A percentile compares a stretch with the other conserved stretches of the same genome.
Evolutionary conservation across 1,284 basidiomycete genomes (phyloP).

Genomic region (Bondarzewia mesenterica): DNA sequence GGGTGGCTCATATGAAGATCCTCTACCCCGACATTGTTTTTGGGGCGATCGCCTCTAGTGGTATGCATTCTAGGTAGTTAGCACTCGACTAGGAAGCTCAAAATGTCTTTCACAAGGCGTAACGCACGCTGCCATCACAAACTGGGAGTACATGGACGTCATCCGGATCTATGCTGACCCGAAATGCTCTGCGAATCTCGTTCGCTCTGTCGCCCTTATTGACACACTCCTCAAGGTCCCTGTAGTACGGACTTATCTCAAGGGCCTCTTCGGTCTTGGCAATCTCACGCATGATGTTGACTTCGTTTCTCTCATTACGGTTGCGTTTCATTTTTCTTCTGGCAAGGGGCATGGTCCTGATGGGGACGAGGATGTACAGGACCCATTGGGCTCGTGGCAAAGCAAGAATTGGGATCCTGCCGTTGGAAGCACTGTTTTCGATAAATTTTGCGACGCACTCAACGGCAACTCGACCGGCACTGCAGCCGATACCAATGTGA

Average conservation of each 20-base stretch:
- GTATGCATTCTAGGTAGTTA: slow-evolving; percentile 27
- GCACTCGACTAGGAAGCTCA: neutral
- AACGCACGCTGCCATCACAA: slow-evolving; percentile 63
- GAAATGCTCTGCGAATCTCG: slow-evolving; percentile 64
- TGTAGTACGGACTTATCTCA: slow-evolving; percentile 41
- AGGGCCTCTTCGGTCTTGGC: slow-evolving; percentile 66
- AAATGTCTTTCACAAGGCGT: slow-evolving; percentile 37
- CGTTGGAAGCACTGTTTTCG: slow-evolving; percentile 53
- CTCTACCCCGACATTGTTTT: slow-evolving; percentile 85
- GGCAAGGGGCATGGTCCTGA: neutral
- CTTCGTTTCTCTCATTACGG: slow-evolving; percentile 65
- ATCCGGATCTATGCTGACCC: slow-evolving; percentile 72
- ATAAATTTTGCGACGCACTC: slow-evolving; percentile 65
- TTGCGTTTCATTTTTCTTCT: slow-evolving; percentile 18
- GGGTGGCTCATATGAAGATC: slow-evolving; percentile 87
- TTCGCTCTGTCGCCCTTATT: slow-evolving; percentile 54
- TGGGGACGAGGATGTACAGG: too few relatives aligned
- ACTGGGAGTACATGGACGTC: slow-evolving; percentile 86
- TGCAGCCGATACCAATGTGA: slow-evolving; percentile 22
- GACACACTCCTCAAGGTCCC: slow-evolving; percentile 50
- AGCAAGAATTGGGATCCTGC: slow-evolving; percentile 71
- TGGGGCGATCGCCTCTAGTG: slow-evolving; percentile 88
- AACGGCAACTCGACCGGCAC: slow-evolving; percentile 14
- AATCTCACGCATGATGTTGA: slow-evolving; percentile 68
- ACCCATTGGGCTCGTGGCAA: slow-evolving; percentile 52